These are phyloP conservation scores for Russula earlei DNA, from an alignment of 768 basidiomycete species.

Conservation along the genomic window DNA sequence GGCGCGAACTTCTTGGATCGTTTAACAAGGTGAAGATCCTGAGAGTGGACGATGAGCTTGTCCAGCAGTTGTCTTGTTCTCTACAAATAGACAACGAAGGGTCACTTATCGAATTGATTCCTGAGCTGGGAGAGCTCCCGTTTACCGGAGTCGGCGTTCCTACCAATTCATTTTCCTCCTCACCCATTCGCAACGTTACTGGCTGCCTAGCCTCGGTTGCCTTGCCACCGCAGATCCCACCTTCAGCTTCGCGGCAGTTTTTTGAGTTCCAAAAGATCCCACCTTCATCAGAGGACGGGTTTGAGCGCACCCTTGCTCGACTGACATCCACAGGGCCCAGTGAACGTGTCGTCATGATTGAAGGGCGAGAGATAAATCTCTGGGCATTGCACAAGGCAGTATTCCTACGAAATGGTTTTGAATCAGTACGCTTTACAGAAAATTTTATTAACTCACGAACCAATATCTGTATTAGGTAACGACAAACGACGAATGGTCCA, in stretches of 20 bases:
- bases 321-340: neutral
- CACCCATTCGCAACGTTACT: neutral
- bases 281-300: neutral
- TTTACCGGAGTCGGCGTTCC: too few relatives aligned
- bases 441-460: neutral
- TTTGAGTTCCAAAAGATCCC: neutral
- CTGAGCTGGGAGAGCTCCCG: too few relatives aligned
- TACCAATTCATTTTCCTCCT: too few relatives aligned
- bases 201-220: neutral
- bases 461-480: neutral
- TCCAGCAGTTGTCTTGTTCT: too few relatives aligned
- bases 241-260: neutral
- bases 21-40: too few relatives aligned
- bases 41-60: too few relatives aligned
- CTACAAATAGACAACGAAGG: too few relatives aligned
- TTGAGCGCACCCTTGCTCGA: neutral
- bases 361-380: neutral
- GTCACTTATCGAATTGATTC: too few relatives aligned
- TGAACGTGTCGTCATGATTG: conserved; percentile 5
- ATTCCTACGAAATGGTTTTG: conserved; percentile 1
- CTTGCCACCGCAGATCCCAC: neutral
- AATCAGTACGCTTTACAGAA: neutral
- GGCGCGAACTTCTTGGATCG: too few relatives aligned
- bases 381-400: conserved; percentile 4
- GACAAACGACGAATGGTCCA: conserved; percentile 9